phyloP scores from a whole-genome alignment of 345 rosid genomes.

The Psidium guajava region DNA sequence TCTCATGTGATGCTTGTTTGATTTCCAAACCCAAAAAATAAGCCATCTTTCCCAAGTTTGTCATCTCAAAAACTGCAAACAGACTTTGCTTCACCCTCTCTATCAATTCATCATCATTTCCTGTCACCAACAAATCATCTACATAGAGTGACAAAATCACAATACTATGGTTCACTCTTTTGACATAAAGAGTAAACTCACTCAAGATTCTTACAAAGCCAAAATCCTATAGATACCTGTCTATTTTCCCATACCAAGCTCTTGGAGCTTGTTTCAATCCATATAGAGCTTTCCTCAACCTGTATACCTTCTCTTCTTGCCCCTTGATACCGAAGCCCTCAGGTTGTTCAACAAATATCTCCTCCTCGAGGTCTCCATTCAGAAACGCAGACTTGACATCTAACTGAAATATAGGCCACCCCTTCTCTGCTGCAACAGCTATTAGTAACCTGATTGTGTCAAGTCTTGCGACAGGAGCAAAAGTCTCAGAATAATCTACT shows the following conservation, averaged over 20 bases:
- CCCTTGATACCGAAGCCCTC: neutral
- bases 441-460: no score
- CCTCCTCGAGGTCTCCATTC: neutral
- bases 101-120: neutral
- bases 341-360: neutral
- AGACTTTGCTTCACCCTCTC: neutral
- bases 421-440: no score
- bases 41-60: neutral
- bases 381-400: neutral
- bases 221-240: neutral
- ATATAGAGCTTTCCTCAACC: neutral
- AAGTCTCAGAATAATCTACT: no score
- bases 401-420: neutral
- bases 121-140: neutral
- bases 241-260: neutral
- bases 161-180: neutral
- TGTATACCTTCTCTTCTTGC: neutral
- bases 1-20: neutral
- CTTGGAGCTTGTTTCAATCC: neutral
- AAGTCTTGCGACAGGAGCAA: no score
- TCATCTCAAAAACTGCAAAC: no score
- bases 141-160: neutral
- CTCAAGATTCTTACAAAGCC: neutral
- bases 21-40: constrained; percentile 1
- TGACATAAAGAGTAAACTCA: neutral